Percentiles rank a stretch among this genome's conserved stretches.
Conservation (phyloP, 176 grass and related monocot species). For the Elymus sibiricus region DNA sequence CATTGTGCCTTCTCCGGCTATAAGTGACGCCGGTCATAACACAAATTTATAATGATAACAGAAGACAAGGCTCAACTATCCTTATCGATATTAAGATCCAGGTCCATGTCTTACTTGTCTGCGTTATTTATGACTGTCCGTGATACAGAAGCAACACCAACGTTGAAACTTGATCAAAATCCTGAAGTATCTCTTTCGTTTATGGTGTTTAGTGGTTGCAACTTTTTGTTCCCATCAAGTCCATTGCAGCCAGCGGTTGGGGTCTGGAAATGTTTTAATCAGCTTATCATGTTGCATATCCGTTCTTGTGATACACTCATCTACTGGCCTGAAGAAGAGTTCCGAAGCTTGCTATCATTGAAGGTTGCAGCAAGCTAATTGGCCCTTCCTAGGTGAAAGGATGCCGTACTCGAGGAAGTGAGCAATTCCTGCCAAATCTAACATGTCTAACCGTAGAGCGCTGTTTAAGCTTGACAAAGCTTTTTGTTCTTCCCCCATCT, state of each 20-base stretch:
- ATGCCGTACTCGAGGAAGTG: neutral
- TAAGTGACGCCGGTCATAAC: too few relatives aligned
- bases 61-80: neutral
- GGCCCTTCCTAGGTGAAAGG: neutral
- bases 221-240: neutral
- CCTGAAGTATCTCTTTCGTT: neutral
- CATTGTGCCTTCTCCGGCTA: too few relatives aligned
- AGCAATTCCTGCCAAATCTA: neutral
- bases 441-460: rapidly evolving
- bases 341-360: neutral
- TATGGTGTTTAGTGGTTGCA: neutral
- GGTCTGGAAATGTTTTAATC: neutral
- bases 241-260: neutral
- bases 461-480: neutral
- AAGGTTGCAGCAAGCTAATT: neutral
- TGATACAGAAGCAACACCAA: neutral
- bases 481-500: slow-evolving; percentile 1
- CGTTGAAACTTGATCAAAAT: neutral
- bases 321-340: slow-evolving; percentile 21
- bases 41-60: neutral
- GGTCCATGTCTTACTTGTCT: neutral
- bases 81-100: neutral
- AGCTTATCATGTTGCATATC: neutral
- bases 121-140: rapidly evolving
- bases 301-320: neutral